Evolutionary conservation across 176 grass and related monocot genomes (phyloP).

Genomic region (bread wheat (Triticum aestivum)): IWGSC_CS_RefSeq_v2.1 NC_057812.1:705832642-705833141

Average conservation of each 20-base stretch:
- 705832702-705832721: slow-evolving; percentile 33
- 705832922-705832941: slow-evolving; percentile 33
- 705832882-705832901: slow-evolving; percentile 10
- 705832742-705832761: slow-evolving; percentile 31
- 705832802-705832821: slow-evolving; percentile 1
- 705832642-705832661: slow-evolving; percentile 16
- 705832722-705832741: slow-evolving; percentile 25
- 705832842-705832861: slow-evolving; percentile 34
- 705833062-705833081: slow-evolving; percentile 40
- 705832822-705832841: slow-evolving; percentile 21
- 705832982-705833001: slow-evolving; percentile 76
- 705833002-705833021: slow-evolving; percentile 62
- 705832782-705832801: slow-evolving; percentile 32
- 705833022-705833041: slow-evolving; percentile 23
- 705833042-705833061: slow-evolving; percentile 42
- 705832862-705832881: slow-evolving; percentile 5
- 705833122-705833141: slow-evolving; percentile 15
- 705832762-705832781: slow-evolving; percentile 18
- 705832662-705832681: slow-evolving; percentile 20
- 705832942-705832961: slow-evolving; percentile 44
- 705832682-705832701: slow-evolving; percentile 40
- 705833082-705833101: slow-evolving; percentile 15
- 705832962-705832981: slow-evolving; percentile 65
- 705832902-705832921: slow-evolving; percentile 2
- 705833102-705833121: slow-evolving; percentile 30